Percentiles rank a stretch among this genome's conserved stretches.
Conservation (phyloP, 2,329 filamentous ascomycete genomes). For the Laburnicola sp. region DNA sequence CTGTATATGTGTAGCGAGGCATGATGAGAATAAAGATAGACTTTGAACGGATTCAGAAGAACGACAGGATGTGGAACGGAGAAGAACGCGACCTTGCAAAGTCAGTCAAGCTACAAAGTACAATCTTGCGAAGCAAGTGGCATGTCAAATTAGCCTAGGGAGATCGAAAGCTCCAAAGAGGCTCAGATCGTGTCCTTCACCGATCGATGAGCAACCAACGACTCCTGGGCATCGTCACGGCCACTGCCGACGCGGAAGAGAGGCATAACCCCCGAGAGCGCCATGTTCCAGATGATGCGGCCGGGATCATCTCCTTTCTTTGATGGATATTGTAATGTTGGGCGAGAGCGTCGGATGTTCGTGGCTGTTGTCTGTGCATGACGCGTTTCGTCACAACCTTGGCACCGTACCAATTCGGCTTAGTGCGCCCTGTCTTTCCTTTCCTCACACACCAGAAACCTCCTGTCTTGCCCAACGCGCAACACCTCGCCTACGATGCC, state of each 20-base stretch:
- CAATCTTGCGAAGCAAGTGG: too few species aligned
- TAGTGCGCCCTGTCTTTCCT: background rate
- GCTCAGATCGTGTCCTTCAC: too few species aligned
- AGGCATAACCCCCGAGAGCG: background rate
- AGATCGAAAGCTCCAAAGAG: too few species aligned
- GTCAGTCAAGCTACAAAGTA: too few species aligned
- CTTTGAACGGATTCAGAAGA: background rate
- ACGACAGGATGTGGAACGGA: background rate
- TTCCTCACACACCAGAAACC: background rate
- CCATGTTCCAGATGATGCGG: conserved; percentile 1
- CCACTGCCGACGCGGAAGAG: too few species aligned
- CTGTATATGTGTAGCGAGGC: conserved; percentile 8
- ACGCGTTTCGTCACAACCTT: background rate
- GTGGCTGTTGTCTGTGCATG: background rate
- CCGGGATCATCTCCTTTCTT: background rate
- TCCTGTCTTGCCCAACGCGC: conserved; percentile 2
- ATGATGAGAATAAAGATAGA: conserved; percentile 8
- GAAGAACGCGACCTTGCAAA: too few species aligned
- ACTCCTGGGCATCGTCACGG: background rate
- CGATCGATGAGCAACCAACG: too few species aligned
- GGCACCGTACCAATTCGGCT: background rate
- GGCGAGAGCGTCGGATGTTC: too few species aligned
- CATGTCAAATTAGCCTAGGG: too few species aligned
- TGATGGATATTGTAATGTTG: background rate
- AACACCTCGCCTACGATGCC: background rate